Evolutionary conservation across 2,329 filamentous ascomycete species (phyloP), one percentile per base, ranked within the genome.

Genomic region (Colletotrichum sp.): DNA sequence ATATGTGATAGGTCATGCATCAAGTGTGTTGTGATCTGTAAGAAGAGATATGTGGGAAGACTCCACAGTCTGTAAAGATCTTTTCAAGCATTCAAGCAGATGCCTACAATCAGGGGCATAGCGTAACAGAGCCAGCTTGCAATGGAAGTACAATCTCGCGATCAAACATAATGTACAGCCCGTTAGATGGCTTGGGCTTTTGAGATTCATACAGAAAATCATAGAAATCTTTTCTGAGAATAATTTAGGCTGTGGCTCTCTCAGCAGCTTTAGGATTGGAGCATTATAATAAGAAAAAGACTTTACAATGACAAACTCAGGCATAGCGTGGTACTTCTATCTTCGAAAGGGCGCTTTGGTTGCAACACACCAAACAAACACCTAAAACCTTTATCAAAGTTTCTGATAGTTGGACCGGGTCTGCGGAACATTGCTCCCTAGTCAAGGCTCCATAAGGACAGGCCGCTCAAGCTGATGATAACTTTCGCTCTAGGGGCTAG

Each of bases 61-160:
- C 0, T 6, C 1, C 36, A 39, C 36, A 1, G 36, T 39, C 36
- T 39, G 36, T 18, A 0, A 39, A 18, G 36, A 18, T 18, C 15
- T 39, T 16, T 36, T 2, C 3, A 36, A 36, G 13, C 5, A 18
- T 4, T 2, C 8, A 39, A 39, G 34, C 6, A 18, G 16, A 43
- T 43, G 36, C 5, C 36, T 5, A 43, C 36, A 43, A 43, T n/a
- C 36, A 43, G 36, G 8, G 36, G 36, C 36, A 5, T 6, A 43
- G 16, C 16, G 16, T 43, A 43, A 18, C 2, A 6, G 8, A 43
- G 2, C 0, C 36, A 43, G 36, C 36, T 43, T 10, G 36, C 16
- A 43, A 3, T 2, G 4, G 16, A 5, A 5, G 36, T n/a, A n/a
- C 0, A 43, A 18, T 43, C 0, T 43, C 4, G 4, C 8, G 36